These are phyloP conservation scores for Choiromyces venosus DNA, from an alignment of 495 filamentous ascomycete genomes.

Conservation along the genomic window DNA sequence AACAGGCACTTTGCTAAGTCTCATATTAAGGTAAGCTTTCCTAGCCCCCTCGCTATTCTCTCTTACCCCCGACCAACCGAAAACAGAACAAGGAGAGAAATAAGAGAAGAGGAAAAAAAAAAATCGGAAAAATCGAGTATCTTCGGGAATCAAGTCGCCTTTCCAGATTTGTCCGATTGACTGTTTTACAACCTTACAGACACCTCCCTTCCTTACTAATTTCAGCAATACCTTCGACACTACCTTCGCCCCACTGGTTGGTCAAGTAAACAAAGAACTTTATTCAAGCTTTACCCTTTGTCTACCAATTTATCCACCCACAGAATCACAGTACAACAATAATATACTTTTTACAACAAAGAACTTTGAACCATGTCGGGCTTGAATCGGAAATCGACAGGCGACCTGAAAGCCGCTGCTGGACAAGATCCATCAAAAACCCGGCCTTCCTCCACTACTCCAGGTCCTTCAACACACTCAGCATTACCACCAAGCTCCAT, in stretches of 20 bases:
- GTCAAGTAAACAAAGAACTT: not conserved
- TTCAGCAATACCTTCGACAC: not conserved
- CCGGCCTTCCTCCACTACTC: conserved; percentile 5
- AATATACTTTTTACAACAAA: conserved; percentile 17
- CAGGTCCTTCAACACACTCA: not conserved
- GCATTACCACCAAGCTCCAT: conserved; percentile 7
- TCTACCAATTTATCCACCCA: not conserved
- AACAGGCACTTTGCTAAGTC: not conserved
- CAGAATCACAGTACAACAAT: not conserved
- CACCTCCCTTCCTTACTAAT: not conserved
- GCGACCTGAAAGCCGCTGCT: conserved; percentile 15
- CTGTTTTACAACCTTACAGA: not conserved
- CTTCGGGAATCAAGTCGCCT: not conserved
- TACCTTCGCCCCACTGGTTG: not conserved
- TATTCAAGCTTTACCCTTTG: not conserved
- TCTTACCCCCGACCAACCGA: not conserved
- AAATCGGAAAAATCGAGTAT: not conserved
- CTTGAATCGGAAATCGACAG: conserved; percentile 4
- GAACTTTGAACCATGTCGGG: conserved; percentile 16
- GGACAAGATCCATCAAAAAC: conserved; percentile 18
- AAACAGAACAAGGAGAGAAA: not conserved
- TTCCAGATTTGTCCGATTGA: not conserved
- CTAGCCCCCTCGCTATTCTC: not conserved
- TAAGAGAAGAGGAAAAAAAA: not conserved
- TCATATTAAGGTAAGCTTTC: not conserved